Evolutionary conservation across 805 yeast species (phyloP), one percentile per base, ranked within the genome.

Genomic region (Nakazawaea pomicola): DNA sequence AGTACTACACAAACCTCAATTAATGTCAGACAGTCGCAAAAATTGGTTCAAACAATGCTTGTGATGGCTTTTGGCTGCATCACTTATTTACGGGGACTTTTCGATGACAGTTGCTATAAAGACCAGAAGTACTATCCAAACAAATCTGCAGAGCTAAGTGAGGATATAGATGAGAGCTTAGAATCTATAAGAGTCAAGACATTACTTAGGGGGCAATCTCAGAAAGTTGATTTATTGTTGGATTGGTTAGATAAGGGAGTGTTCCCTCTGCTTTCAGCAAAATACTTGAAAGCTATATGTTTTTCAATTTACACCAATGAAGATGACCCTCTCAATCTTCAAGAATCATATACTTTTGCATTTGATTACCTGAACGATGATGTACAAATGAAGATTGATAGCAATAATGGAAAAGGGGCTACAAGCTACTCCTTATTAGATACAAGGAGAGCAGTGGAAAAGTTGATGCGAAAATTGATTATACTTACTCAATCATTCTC

Each of bases 51-150:
- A 39, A 65, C 77, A 1, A 62, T 76, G 56, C 47, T 78, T 14
- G 55, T 66, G 0, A 73, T 75, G 67, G 67, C 80, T 0, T 62
- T 78, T 48, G 79, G 83, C 1, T 76, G 83, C 49, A 58, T 79
- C 20, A 70, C 80, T 2, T 79, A 67, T 49, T 55, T 78, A 12
- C 61, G 84, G 44, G 78, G 80, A 1, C 56, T 79, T 16, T 78
- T 79, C 45, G 74, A 74, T 6, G 82, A 78, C 46, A 72, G 67
- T 10, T 66, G 63, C 49, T 79, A 74, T 52, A 61, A 61, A 20
- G 81, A 77, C 48, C 70, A 67, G 42, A 53, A 62, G 28, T 72
- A 71, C 52, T 63, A 64, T 4, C 69, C 70, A 1, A 59, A 56
- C 16, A 61, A 61, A 34, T 48, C 48, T 18, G 51, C n/a, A n/a